These are phyloP conservation scores for Brasilioporus rufonigricans DNA, from an alignment of 768 basidiomycete genomes.

Conservation along the genomic window DNA sequence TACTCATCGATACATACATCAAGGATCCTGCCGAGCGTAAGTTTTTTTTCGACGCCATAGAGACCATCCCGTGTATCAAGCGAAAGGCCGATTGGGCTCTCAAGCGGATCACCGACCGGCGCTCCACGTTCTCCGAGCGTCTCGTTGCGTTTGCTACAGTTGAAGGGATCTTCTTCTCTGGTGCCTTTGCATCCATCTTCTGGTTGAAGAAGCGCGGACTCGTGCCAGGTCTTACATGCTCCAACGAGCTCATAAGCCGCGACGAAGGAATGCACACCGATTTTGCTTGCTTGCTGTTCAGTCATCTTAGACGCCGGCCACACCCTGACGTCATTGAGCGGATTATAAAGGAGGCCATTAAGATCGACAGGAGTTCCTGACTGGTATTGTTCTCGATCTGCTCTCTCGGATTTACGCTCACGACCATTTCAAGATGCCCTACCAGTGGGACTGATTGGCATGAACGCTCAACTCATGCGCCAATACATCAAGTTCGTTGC, in stretches of 20 bases:
- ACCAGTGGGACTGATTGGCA: slow-evolving; percentile 81
- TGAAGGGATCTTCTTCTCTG: slow-evolving; percentile 96
- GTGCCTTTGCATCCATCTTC: slow-evolving; percentile 89
- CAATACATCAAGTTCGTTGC: slow-evolving; percentile 91
- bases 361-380: slow-evolving; percentile 84
- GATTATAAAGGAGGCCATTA: slow-evolving; percentile 81
- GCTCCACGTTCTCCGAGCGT: too few relatives aligned
- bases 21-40: too few relatives aligned
- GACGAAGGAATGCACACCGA: too few relatives aligned
- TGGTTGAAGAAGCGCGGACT: slow-evolving; percentile 99
- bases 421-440: slow-evolving; percentile 59
- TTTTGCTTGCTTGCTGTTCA: too few relatives aligned
- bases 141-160: too few relatives aligned
- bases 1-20: too few relatives aligned
- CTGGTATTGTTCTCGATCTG: slow-evolving; percentile 44
- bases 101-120: slow-evolving; percentile 86
- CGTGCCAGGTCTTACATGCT: too few relatives aligned
- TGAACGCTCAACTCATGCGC: too few relatives aligned
- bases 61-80: slow-evolving; percentile 86
- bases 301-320: slow-evolving; percentile 71
- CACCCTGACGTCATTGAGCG: slow-evolving; percentile 68
- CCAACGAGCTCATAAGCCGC: too few relatives aligned
- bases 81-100: slow-evolving; percentile 94
- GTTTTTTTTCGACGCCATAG: too few relatives aligned
- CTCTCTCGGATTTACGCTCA: neutral